These are phyloP conservation scores for Epichloe glyceriae DNA, from an alignment of 2,329 filamentous ascomycete genomes.

Conservation along the genomic window DNA sequence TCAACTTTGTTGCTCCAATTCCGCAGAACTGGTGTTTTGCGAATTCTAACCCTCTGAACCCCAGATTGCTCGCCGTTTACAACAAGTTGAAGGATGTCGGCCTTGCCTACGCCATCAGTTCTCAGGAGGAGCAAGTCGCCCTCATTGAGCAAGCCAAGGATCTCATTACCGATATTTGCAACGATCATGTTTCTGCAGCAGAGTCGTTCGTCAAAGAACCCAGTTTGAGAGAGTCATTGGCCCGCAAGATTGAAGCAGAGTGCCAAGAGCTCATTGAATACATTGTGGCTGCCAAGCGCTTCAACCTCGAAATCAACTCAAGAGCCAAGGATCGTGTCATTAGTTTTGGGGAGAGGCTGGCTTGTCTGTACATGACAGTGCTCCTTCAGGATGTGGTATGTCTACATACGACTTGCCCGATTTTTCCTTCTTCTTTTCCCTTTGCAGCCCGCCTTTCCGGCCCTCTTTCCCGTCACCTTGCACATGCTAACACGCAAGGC, in stretches of 20 bases:
- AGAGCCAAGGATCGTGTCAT: slow-evolving; percentile 78
- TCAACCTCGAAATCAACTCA: slow-evolving; percentile 63
- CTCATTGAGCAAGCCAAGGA: slow-evolving; percentile 53
- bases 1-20: slow-evolving; percentile 13
- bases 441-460: neutral
- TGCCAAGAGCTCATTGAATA: slow-evolving; percentile 72
- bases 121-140: slow-evolving; percentile 37
- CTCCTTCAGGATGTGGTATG: slow-evolving; percentile 60
- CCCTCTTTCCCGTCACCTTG: neutral
- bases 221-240: slow-evolving; percentile 44
- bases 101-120: slow-evolving; percentile 31
- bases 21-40: neutral
- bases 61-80: slow-evolving; percentile 46
- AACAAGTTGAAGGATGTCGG: slow-evolving; percentile 42
- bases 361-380: slow-evolving; percentile 80
- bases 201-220: slow-evolving; percentile 46
- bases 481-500: slow-evolving; percentile 1
- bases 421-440: neutral
- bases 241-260: slow-evolving; percentile 58
- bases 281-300: slow-evolving; percentile 48
- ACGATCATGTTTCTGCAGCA: slow-evolving; percentile 68
- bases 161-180: slow-evolving; percentile 68
- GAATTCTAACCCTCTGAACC: neutral
- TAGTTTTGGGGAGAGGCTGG: slow-evolving; percentile 90
- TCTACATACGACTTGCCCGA: neutral